Conservation (phyloP, 345 rosid genomes). For the Cardamine occulta region DNA sequence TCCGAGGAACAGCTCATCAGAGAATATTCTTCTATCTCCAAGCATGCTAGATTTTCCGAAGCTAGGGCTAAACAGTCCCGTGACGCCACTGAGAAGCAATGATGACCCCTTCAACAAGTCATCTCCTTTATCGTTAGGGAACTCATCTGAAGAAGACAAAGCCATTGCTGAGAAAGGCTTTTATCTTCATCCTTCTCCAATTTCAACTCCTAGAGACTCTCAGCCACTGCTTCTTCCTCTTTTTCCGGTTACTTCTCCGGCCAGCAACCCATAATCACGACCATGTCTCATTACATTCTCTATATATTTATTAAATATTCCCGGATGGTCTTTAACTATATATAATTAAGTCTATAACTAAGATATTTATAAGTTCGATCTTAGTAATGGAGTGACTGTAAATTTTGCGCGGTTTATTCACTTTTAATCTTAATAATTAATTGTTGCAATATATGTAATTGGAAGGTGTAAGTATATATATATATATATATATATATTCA, state of each 20-base stretch:
- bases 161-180: slow-evolving; percentile 92
- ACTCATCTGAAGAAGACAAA: slow-evolving; percentile 76
- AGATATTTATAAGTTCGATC: slow-evolving; percentile 12
- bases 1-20: slow-evolving; percentile 61
- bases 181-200: slow-evolving; percentile 91
- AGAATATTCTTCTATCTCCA: slow-evolving; percentile 67
- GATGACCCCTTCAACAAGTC: slow-evolving; percentile 54
- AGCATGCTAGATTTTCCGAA: slow-evolving; percentile 92
- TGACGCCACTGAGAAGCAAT: slow-evolving; percentile 65
- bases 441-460: slow-evolving; percentile 28
- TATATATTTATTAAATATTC: slow-evolving; percentile 4
- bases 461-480: not conserved
- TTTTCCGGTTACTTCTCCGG: slow-evolving; percentile 86
- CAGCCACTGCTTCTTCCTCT: slow-evolving; percentile 92
- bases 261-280: not conserved
- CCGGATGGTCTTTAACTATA: slow-evolving; percentile 13
- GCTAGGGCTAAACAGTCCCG: slow-evolving; percentile 83
- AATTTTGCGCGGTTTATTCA: slow-evolving; percentile 38
- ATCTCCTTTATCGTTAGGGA: slow-evolving; percentile 50
- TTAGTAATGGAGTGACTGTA: slow-evolving; percentile 42
- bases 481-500: slow-evolving; percentile 16
- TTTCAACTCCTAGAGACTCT: slow-evolving; percentile 80
- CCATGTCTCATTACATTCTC: not conserved
- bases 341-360: not conserved
- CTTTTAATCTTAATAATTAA: slow-evolving; percentile 27